Conservation (phyloP, 2,329 filamentous ascomycete genomes). For the Penicillium griseofulvum region DNA sequence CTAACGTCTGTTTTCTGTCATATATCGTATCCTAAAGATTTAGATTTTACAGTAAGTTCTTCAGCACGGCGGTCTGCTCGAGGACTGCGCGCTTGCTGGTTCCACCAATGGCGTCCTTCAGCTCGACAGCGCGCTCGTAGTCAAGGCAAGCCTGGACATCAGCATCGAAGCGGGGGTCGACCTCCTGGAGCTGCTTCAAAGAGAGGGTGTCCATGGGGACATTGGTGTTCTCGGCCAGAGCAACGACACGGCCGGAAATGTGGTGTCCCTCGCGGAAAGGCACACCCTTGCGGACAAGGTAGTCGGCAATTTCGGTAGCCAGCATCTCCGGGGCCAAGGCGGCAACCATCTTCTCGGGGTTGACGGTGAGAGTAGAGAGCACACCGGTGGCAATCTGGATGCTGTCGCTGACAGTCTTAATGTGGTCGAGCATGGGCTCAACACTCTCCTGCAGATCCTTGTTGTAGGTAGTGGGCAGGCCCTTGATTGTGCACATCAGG, state of each 20-base stretch:
- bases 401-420: slow-evolving; percentile 78
- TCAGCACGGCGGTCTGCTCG: slow-evolving; percentile 65
- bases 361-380: slow-evolving; percentile 67
- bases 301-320: slow-evolving; percentile 56
- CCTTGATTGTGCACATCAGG: slow-evolving; percentile 72
- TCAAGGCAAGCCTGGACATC: slow-evolving; percentile 72
- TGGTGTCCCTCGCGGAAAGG: slow-evolving; percentile 80
- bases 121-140: slow-evolving; percentile 80
- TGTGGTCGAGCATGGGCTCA: slow-evolving; percentile 79
- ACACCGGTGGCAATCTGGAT: slow-evolving; percentile 81
- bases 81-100: slow-evolving; percentile 69
- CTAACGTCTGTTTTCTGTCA: slow-evolving; percentile 11
- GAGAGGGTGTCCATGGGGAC: slow-evolving; percentile 69
- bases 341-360: slow-evolving; percentile 73
- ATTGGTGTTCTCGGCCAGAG: slow-evolving; percentile 65
- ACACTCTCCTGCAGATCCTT: slow-evolving; percentile 89
- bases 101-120: slow-evolving; percentile 71
- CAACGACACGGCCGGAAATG: slow-evolving; percentile 70
- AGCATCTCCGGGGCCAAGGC: slow-evolving; percentile 82
- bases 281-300: slow-evolving; percentile 53
- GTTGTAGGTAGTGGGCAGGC: slow-evolving; percentile 80
- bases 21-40: slow-evolving; percentile 4
- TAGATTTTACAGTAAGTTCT: slow-evolving; percentile 48
- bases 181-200: slow-evolving; percentile 63
- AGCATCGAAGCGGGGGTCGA: slow-evolving; percentile 68